Evolutionary conservation across 106 monocot species (phyloP).

Genomic region (Allium cepa): DNA sequence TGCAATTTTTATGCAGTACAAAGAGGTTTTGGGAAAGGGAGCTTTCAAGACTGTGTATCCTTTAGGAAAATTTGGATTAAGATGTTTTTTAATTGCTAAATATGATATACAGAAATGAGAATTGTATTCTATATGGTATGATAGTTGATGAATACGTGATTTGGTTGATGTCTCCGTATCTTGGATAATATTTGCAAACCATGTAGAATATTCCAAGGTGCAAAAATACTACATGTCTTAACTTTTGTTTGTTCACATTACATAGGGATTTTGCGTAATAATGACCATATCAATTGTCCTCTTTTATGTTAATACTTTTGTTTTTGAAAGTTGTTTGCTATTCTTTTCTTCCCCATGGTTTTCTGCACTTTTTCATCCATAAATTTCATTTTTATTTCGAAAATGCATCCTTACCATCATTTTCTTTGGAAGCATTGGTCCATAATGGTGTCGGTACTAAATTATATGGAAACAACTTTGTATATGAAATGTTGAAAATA

Average conservation of each 20-base stretch:
- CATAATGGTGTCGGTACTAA: not conserved
- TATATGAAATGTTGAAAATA: not conserved
- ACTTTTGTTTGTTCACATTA: not conserved
- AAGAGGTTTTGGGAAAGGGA: constrained; percentile 55
- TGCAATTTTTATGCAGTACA: constrained; percentile 27
- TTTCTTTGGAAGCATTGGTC: not conserved
- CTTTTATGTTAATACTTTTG: too few species aligned
- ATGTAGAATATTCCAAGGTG: not conserved
- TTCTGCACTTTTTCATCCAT: not conserved
- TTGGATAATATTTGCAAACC: not conserved
- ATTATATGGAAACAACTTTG: not conserved
- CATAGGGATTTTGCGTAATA: not conserved
- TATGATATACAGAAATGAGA: not conserved
- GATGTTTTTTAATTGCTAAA: not conserved
- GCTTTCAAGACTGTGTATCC: constrained; percentile 74
- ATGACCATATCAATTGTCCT: not conserved
- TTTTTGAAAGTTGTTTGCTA: not conserved
- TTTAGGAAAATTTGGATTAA: constrained; percentile 4
- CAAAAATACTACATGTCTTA: not conserved
- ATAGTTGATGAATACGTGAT: not conserved
- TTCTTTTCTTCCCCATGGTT: not conserved
- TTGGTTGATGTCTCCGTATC: not conserved
- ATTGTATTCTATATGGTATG: not conserved
- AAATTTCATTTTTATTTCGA: not conserved
- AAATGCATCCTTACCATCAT: not conserved